Evolutionary conservation across 2,329 filamentous ascomycete species (phyloP), one percentile per base, ranked within the genome.

Genomic region (Aspergillus ochraceus): DNA sequence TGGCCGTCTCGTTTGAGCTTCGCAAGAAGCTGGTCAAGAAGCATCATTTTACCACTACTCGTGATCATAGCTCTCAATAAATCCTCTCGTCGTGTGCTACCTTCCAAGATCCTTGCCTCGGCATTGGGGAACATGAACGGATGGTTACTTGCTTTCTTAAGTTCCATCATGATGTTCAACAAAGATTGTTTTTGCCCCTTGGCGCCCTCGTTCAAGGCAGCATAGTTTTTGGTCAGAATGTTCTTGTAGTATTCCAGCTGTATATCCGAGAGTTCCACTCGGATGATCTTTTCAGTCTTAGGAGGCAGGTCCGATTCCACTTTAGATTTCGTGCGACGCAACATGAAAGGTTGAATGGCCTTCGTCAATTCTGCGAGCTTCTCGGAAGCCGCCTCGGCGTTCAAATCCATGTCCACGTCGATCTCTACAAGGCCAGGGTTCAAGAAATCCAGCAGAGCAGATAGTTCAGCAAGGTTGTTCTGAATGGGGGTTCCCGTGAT

Each of bases 231-330:
- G 0, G 95, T 98, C 24, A 99, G 83, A 60, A 99, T 98, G 71
- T 98, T 98, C 79, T 98, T 98, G 82, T 99, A 99, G 76, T 97
- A 98, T 65, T 99, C 94, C 10, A 98, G 82, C 73, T 99, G 95
- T 29, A 98, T 89, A 76, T 99, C 95, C 0, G 95, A 96, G 54
- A 99, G 83, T 76, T 98, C 95, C 46, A 99, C 95, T 58, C 96
- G 92, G 73, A 99, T 96, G 66, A 99, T 99, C 81, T 98, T 99
- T 75, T 99, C 95, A 0, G 92, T 97, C 81, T 99, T 99, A 0
- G 94, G 92, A 12, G 95, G 95, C 26, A 99, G 81, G 67, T 99
- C 95, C 22, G 93, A 96, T 75, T 98, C 95, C 8, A 99, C 96
- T 58, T 95, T 97, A 72, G 97, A 91, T 77, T 99, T 99, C 19